Evolutionary conservation across 2,329 filamentous ascomycete species (phyloP).

Genomic region (Ilyonectria destructans): DNA sequence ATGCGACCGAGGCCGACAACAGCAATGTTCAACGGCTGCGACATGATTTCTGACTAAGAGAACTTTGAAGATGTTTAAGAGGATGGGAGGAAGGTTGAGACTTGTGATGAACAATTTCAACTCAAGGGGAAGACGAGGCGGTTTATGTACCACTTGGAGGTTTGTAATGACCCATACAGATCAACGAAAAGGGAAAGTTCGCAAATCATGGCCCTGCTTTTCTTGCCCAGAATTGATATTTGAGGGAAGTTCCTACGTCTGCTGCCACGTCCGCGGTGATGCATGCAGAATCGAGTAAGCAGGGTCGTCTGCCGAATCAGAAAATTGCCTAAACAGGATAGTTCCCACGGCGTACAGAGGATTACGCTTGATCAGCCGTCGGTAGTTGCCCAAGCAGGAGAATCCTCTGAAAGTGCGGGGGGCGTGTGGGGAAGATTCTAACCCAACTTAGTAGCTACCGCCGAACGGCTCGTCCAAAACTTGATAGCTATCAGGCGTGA

Average conservation of each 20-base stretch:
- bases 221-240: conserved; percentile 3
- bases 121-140: background rate
- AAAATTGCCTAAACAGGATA: conserved; percentile 8
- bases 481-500: background rate
- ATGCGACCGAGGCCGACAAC: conserved; percentile 42
- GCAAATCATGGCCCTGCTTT: conserved; percentile 2
- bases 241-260: conserved; percentile 10
- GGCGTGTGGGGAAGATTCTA: conserved; percentile 12
- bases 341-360: background rate
- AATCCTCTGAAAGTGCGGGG: conserved; percentile 9
- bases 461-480: conserved; percentile 4
- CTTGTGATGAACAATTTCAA: background rate
- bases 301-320: background rate
- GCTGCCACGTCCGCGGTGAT: conserved; percentile 13
- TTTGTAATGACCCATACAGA: background rate
- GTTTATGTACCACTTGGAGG: conserved; percentile 13
- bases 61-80: background rate
- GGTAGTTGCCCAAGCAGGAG: background rate
- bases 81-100: background rate
- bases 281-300: conserved; percentile 5
- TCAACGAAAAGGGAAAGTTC: conserved; percentile 1
- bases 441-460: conserved; percentile 13
- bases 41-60: conserved; percentile 8
- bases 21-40: conserved; percentile 34
- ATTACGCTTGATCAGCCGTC: background rate